Conservation (phyloP, 2,329 filamentous ascomycete genomes). For the Monilinia fructigena region DNA sequence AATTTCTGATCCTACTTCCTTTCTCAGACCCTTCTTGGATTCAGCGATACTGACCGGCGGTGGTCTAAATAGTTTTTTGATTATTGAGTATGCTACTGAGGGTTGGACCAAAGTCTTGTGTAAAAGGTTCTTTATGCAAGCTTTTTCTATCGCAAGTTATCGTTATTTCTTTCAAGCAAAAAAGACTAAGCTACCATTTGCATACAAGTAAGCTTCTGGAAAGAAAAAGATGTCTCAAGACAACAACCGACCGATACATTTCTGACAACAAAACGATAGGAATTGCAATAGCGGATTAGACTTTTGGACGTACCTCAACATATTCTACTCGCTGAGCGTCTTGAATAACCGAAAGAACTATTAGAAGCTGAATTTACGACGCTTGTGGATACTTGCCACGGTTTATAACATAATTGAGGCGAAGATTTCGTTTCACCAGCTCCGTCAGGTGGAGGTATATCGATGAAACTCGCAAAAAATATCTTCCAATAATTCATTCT, state of each 20-base stretch:
- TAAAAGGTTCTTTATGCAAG: slow-evolving; percentile 6
- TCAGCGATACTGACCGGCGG: not conserved
- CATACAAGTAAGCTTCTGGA: slow-evolving; percentile 9
- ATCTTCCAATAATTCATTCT: not conserved
- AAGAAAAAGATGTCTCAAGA: not conserved
- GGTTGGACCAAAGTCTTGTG: not conserved
- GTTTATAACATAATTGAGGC: not conserved
- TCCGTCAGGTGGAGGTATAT: not conserved
- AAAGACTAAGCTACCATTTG: slow-evolving; percentile 14
- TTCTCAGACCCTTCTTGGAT: not conserved
- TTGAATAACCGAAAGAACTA: not conserved
- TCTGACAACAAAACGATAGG: slow-evolving; percentile 10
- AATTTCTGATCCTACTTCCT: not conserved
- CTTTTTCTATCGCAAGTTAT: not conserved
- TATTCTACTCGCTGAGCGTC: not conserved
- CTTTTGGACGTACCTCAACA: not conserved
- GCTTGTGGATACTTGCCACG: not conserved
- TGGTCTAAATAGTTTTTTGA: not conserved
- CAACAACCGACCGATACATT: slow-evolving; percentile 1
- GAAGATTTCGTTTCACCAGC: not conserved
- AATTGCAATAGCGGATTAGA: not conserved
- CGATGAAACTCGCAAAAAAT: not conserved
- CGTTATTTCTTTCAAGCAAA: slow-evolving; percentile 1
- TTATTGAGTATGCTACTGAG: not conserved
- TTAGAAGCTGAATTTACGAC: not conserved